Evolutionary conservation across 73 alveolate species (phyloP), one percentile per base, ranked within the genome.

Genomic region (Diophrys sp.): DNA sequence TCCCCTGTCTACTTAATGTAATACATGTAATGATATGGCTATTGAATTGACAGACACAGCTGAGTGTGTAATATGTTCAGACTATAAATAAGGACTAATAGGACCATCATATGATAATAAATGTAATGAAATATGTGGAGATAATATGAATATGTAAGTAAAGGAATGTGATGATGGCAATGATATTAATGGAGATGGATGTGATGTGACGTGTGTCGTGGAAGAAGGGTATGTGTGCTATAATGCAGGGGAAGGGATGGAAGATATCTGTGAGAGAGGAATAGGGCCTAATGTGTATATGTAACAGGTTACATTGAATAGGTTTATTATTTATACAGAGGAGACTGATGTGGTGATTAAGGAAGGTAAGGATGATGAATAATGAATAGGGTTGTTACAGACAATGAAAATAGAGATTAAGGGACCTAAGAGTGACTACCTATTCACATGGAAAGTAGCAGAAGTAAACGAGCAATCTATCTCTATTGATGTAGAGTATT

Each of bases 121-220:
- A 14, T 62, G 73, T 28, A 11, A 14, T 23, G 73, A 62, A 62
- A 33, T 1, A 71, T 71, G 79, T 32, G 79, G 79, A 33, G 79
- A 71, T 31, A 1, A 25, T 31, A 1, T 31, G 11, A 71, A 33
- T 1, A 24, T 32, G 2, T 31, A 14, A 31, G 31, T 24, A 1
- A 31, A 30, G 11, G 79, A 33, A 33, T 62, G 73, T 5, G 73
- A 62, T 62, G 73, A 62, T 62, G 73, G 73, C 31, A 62, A 62
- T 62, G 23, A 14, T 62, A 11, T 62, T 5, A 26, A 23, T n/a
- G 73, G 73, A 62, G 73, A 62, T 62, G 73, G 73, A 62, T 62
- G 73, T n/a, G 73, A 62, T 62, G 31, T 11, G 31, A 11, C 28
- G 18, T 62, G 73, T 62, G 23, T 62, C 31, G 28, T n/a, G 2